A percentile compares a stretch with the other conserved stretches of the same genome.
These are phyloP conservation scores for Cicer pinnatifidum DNA, from an alignment of 306 rosid genomes.

Conservation along the genomic window DNA sequence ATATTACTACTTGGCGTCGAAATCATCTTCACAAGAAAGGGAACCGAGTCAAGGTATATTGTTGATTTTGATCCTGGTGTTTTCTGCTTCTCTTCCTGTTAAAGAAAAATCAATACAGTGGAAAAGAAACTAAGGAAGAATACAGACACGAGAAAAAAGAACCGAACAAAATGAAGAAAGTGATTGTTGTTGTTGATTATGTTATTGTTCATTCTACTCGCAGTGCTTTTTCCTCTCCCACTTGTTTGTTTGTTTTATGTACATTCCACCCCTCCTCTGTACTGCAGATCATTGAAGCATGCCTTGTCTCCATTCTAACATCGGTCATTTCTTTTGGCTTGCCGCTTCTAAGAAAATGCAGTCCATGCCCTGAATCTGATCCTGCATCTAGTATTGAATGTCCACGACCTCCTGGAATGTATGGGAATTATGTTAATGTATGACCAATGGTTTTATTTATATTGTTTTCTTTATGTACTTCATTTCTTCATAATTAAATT, in stretches of 20 bases:
- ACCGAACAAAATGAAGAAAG: conserved; percentile 5
- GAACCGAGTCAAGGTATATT: conserved; percentile 75
- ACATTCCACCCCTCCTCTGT: conserved; percentile 21
- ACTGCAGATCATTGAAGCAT: conserved; percentile 88
- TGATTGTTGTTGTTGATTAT: conserved; percentile 23
- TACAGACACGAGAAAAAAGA: conserved; percentile 17
- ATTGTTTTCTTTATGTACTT: conserved; percentile 38
- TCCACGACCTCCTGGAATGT: conserved; percentile 91
- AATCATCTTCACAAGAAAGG: conserved; percentile 93
- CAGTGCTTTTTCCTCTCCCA: conserved; percentile 34
- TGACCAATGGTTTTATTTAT: conserved; percentile 45
- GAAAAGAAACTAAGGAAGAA: conserved; percentile 34
- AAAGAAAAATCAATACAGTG: conserved; percentile 30
- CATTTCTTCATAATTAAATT: conserved; percentile 14
- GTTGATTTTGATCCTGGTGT: conserved; percentile 34
- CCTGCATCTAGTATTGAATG: conserved; percentile 78
- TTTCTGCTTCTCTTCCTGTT: conserved; percentile 28
- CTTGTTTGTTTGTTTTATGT: conserved; percentile 18
- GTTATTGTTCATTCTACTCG: conserved; percentile 31
- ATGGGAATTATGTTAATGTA: conserved; percentile 98
- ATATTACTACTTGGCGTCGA: conserved; percentile 82
- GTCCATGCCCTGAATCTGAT: conserved; percentile 83
- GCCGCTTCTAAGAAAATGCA: conserved; percentile 90
- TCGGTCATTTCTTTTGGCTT: conserved; percentile 86
- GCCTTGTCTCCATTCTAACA: conserved; percentile 81